Percentiles rank a stretch among this genome's conserved stretches.
Conservation (phyloP, 768 basidiomycete species). For the Trametes cingulata region DNA sequence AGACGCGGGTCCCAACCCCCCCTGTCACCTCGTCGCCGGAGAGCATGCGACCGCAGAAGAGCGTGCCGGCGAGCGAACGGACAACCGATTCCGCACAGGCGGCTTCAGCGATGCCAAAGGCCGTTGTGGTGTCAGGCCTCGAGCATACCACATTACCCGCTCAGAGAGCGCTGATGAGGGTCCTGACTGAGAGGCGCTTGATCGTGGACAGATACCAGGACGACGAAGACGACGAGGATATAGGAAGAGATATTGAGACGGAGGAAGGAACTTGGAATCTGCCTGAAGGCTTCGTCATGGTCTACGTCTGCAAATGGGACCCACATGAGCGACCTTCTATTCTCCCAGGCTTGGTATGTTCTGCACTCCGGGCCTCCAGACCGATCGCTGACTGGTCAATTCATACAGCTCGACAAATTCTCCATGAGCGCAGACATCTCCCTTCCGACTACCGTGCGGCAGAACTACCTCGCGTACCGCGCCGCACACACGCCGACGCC, state of each 20-base stretch:
- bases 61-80: background rate
- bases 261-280: constrained; percentile 50
- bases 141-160: constrained; percentile 56
- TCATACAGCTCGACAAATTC: constrained; percentile 71
- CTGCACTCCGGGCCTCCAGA: background rate
- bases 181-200: constrained; percentile 53
- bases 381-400: background rate
- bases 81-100: constrained; percentile 11
- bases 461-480: constrained; percentile 36
- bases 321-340: constrained; percentile 65
- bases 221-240: constrained; percentile 30
- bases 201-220: constrained; percentile 42
- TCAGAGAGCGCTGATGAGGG: constrained; percentile 58
- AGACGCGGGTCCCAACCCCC: background rate
- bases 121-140: constrained; percentile 70
- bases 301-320: constrained; percentile 72
- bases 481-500: constrained; percentile 37
- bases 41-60: constrained; percentile 14
- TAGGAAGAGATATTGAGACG: constrained; percentile 12
- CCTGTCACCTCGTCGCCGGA: constrained; percentile 12
- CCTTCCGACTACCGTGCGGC: constrained; percentile 34
- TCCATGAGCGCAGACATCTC: constrained; percentile 69
- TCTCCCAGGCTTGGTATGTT: constrained; percentile 62
- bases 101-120: constrained; percentile 45
- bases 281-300: constrained; percentile 68